Percentiles rank a stretch among this genome's conserved stretches.
phyloP scores from a whole-genome alignment of 192 early-diverging fungal genomes.

The Jimgerdemannia lactiflua region DNA sequence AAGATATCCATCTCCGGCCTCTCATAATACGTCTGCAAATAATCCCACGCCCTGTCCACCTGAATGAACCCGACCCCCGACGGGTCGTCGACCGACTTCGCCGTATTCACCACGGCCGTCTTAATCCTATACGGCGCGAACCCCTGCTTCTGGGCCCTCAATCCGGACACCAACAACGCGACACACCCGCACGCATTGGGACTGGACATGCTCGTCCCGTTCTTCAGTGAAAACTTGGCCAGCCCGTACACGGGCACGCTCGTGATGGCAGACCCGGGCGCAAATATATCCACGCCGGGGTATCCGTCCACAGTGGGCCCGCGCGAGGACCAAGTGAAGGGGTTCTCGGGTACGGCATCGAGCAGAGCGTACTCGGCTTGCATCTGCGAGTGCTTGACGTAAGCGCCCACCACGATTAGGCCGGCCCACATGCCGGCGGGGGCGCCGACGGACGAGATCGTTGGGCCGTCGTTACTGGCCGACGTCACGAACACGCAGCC shows the following conservation, averaged over 20 bases:
- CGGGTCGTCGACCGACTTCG: constrained; percentile 76
- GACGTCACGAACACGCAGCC: constrained; percentile 85
- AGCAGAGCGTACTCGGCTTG: constrained; percentile 83
- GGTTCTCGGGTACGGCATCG: constrained; percentile 71
- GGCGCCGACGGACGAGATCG: constrained; percentile 77
- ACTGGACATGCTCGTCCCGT: constrained; percentile 92
- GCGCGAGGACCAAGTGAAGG: constrained; percentile 87
- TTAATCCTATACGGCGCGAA: constrained; percentile 87
- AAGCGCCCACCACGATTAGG: constrained; percentile 93
- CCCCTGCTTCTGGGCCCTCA: constrained; percentile 64
- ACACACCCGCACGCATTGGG: constrained; percentile 92
- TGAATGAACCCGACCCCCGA: constrained; percentile 81
- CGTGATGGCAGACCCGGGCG: constrained; percentile 92
- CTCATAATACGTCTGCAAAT: constrained; percentile 59
- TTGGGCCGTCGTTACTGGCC: constrained; percentile 93
- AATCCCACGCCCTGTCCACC: constrained; percentile 83
- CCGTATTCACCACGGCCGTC: constrained; percentile 70
- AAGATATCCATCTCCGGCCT: constrained; percentile 64
- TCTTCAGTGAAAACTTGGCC: constrained; percentile 70
- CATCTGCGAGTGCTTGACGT: constrained; percentile 81
- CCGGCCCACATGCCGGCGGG: constrained; percentile 75
- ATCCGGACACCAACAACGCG: constrained; percentile 78
- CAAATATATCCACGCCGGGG: constrained; percentile 76
- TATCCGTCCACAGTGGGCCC: constrained; percentile 88
- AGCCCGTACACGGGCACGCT: constrained; percentile 82